Conservation (phyloP, 2,329 filamentous ascomycete genomes). For the Diaporthe citri region DNA sequence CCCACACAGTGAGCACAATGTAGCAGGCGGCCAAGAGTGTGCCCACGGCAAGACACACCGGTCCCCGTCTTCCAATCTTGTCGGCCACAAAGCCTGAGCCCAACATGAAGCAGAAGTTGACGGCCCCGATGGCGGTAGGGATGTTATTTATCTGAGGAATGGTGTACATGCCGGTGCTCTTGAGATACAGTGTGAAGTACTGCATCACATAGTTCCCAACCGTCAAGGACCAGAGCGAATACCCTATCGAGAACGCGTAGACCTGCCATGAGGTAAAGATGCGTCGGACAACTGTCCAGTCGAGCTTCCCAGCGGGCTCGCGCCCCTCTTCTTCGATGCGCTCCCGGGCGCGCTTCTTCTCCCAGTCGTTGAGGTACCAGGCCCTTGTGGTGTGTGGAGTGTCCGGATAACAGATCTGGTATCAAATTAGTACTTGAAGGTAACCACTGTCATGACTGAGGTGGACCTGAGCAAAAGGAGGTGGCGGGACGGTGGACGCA, state of each 20-base stretch:
- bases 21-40: constrained; percentile 53
- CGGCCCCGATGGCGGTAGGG: constrained; percentile 56
- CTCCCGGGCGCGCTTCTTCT: constrained; percentile 73
- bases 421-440: neutral
- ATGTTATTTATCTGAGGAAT: constrained; percentile 60
- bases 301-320: constrained; percentile 52
- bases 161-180: constrained; percentile 50
- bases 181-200: constrained; percentile 57
- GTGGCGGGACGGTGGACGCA: constrained; percentile 7
- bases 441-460: neutral
- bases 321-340: constrained; percentile 73
- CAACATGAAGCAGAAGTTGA: constrained; percentile 58
- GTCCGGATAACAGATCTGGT: constrained; percentile 54
- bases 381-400: constrained; percentile 57
- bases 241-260: constrained; percentile 56
- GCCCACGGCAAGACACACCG: constrained; percentile 53
- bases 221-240: constrained; percentile 55
- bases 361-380: constrained; percentile 62
- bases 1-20: constrained; percentile 53
- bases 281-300: constrained; percentile 53
- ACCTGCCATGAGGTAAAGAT: constrained; percentile 58
- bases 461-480: neutral
- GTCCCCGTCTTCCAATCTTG: constrained; percentile 52
- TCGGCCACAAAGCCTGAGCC: constrained; percentile 47
- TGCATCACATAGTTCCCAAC: constrained; percentile 55